Evolutionary conservation across 2,329 filamentous ascomycete species (phyloP), one percentile per base, ranked within the genome.

Genomic region (Phialemonium atrogriseum): DNA sequence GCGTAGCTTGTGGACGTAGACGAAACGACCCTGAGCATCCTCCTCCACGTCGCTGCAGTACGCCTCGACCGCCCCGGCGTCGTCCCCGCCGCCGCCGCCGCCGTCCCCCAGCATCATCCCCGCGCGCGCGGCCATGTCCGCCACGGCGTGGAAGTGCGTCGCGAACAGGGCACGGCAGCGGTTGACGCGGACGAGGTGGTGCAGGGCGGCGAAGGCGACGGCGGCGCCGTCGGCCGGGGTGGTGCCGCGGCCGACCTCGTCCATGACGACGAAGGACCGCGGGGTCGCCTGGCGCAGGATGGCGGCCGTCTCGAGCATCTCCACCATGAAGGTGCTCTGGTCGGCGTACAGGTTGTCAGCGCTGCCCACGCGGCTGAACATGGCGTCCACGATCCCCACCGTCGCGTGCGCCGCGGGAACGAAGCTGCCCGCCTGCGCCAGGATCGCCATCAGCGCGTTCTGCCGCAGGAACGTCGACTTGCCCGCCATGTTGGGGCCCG

Each of bases 271-370:
- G 47, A 98, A 93, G 1, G 83, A 91, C 15, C 80, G 72, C 2
- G 77, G 61, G 1, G 89, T 96, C 0, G 91, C 89, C 43, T 84
- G 71, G 38, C 81, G 84, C 32, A 98, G 69, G 32, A 98, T 98
- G 16, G 82, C 72, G 2, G 89, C 88, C 13, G 91, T 94, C 59
- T 98, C 91, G 3, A 95, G 71, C 91, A 98, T 98, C 61, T 98
- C 91, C 1, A 96, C 86, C 91, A 98, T 96, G 58, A 98, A 98
- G 0, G 93, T 98, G 32, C 86, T 94, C 56, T 96, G 88, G 60
- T 94, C 84, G 30, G 78, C 76, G 61, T 84, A 95, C n/a, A 98
- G 68, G 52, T 94, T 89, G 55, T 98, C 93, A 2, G 89, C 91
- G 1, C 87, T 93, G 2, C 91, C 91, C 14, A 93, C 82, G 51